Evolutionary conservation across 768 basidiomycete species (phyloP).

Genomic region (Phlebiopsis flavidoalba): DNA sequence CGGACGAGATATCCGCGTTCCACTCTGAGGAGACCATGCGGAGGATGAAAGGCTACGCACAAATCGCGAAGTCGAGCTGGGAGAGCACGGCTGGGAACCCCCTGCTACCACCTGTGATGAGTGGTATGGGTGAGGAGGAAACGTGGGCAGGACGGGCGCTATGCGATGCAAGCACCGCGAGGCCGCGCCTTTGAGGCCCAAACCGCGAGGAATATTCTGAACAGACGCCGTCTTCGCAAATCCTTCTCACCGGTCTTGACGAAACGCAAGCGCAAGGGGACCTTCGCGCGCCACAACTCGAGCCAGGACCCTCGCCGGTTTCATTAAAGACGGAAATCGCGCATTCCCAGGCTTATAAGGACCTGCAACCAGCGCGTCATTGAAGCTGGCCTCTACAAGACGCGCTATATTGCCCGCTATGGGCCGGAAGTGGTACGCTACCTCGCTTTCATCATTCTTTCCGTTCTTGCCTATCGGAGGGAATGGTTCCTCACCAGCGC

Average conservation of each 20-base stretch:
- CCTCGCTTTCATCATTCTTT: constrained; percentile 49
- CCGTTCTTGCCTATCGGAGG: constrained; percentile 56
- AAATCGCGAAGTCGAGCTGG: constrained; percentile 61
- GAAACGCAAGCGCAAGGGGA: constrained; percentile 21
- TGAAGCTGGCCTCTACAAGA: constrained; percentile 80
- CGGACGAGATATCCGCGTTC: constrained; percentile 92
- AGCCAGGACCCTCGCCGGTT: constrained; percentile 48
- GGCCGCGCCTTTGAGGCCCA: constrained; percentile 39
- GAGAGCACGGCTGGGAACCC: constrained; percentile 61
- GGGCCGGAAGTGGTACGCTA: constrained; percentile 87
- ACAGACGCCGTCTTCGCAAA: constrained; percentile 35
- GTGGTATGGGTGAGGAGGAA: constrained; percentile 77
- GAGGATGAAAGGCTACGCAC: constrained; percentile 54
- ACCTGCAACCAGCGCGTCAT: constrained; percentile 69
- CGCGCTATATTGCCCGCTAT: constrained; percentile 81
- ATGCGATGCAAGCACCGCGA: constrained; percentile 61
- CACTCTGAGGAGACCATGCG: constrained; percentile 59
- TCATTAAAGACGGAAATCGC: constrained; percentile 53
- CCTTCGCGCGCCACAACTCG: constrained; percentile 38
- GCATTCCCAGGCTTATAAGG: constrained; percentile 76
- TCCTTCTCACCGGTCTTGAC: constrained; percentile 56
- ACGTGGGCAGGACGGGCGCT: constrained; percentile 36
- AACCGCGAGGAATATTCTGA: constrained; percentile 19
- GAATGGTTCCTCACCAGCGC: constrained; percentile 73
- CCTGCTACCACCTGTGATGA: constrained; percentile 79